Percentiles rank a stretch among this genome's conserved stretches.
Evolutionary conservation across 164 flowering plant genomes (phyloP).

Genomic region (Cinnamomum micranthum): DNA sequence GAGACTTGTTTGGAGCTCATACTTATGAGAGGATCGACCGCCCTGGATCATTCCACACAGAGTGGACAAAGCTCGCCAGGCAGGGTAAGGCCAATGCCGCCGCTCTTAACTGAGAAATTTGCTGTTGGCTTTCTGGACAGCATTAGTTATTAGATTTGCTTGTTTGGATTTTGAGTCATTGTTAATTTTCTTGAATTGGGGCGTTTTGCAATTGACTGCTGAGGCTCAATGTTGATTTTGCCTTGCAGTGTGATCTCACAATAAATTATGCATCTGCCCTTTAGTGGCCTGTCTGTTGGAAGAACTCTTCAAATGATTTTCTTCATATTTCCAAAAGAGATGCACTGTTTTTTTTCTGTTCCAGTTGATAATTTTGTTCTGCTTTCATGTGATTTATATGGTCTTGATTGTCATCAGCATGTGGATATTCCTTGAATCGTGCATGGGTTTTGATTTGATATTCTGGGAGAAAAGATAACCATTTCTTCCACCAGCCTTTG

Average conservation of each 20-base stretch:
- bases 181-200: not conserved
- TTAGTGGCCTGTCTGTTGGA: not conserved
- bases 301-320: not conserved
- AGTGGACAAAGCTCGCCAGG: conserved; percentile 67
- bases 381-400: too few relatives aligned
- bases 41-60: conserved; percentile 28
- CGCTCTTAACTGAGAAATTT: conserved; percentile 4
- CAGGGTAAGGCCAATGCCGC: conserved; percentile 6
- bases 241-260: not conserved
- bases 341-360: not conserved
- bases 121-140: not conserved
- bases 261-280: not conserved
- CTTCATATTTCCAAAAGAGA: not conserved
- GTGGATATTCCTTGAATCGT: too few relatives aligned
- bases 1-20: conserved; percentile 45
- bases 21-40: conserved; percentile 41
- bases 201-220: not conserved
- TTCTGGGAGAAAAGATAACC: too few relatives aligned
- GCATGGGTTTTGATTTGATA: too few relatives aligned
- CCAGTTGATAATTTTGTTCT: too few relatives aligned
- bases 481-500: too few relatives aligned
- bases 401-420: too few relatives aligned
- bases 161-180: too few relatives aligned
- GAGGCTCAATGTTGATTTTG: not conserved
- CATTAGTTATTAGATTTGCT: too few relatives aligned